phyloP scores from a whole-genome alignment of 352 stramenopile species.

The Globisporangium sylvaticum region DNA sequence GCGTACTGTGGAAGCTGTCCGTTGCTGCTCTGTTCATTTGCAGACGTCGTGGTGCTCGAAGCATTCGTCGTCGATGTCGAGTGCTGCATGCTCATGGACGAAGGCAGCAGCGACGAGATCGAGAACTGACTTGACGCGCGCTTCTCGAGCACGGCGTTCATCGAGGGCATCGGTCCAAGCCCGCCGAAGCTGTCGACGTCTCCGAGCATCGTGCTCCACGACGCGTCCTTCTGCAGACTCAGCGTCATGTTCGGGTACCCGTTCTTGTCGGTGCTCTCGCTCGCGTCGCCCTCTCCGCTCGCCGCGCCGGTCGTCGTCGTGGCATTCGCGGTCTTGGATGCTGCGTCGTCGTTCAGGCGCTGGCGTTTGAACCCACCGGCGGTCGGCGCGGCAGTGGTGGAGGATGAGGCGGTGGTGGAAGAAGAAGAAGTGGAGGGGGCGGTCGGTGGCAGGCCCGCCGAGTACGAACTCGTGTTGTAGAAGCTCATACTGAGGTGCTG shows the following conservation, averaged over 20 bases:
- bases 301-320: background rate
- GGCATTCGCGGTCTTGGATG: conserved; percentile 19
- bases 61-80: conserved; percentile 8
- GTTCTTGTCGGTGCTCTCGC: conserved; percentile 20
- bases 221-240: conserved; percentile 67
- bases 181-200: conserved; percentile 64
- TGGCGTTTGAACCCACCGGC: conserved; percentile 44
- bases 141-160: conserved; percentile 69
- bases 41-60: conserved; percentile 5
- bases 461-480: conserved; percentile 7
- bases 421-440: background rate
- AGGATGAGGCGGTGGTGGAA: background rate
- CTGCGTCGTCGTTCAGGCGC: conserved; percentile 38
- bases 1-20: conserved; percentile 27
- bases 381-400: background rate
- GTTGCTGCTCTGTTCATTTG: conserved; percentile 21
- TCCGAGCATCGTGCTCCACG: conserved; percentile 62
- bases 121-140: conserved; percentile 73
- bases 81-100: conserved; percentile 15
- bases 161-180: conserved; percentile 63
- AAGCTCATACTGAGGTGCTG: conserved; percentile 2
- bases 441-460: background rate
- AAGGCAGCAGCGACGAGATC: conserved; percentile 64
- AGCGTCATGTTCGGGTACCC: conserved; percentile 46
- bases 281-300: background rate